Percentiles rank a stretch among this genome's conserved stretches.
phyloP scores from a whole-genome alignment of 306 rosid species.

The Dryas drummondii region DNA sequence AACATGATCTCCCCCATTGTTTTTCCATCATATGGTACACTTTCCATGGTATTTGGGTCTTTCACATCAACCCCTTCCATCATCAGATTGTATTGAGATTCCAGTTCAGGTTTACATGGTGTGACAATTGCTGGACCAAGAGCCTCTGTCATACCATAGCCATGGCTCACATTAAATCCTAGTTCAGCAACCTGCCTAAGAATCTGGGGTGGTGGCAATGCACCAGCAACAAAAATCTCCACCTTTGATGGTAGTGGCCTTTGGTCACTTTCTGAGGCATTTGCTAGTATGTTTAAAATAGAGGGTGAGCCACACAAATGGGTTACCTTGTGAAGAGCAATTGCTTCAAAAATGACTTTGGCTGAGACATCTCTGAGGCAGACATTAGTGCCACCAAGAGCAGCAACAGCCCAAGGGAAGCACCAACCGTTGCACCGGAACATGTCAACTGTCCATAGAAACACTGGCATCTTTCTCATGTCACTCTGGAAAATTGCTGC shows the following conservation, averaged over 20 bases:
- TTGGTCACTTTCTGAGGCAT: conserved; percentile 21
- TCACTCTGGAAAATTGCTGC: conserved; percentile 45
- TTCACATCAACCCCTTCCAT: conserved; percentile 67
- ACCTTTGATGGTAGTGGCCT: conserved; percentile 42
- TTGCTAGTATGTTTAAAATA: conserved; percentile 53
- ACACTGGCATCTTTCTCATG: conserved; percentile 47
- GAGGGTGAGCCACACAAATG: conserved; percentile 72
- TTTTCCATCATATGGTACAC: conserved; percentile 60
- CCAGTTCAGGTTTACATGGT: conserved; percentile 42
- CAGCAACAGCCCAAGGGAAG: conserved; percentile 69
- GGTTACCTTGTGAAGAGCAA: conserved; percentile 55
- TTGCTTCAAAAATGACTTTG: conserved; percentile 46
- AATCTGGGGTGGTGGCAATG: conserved; percentile 50
- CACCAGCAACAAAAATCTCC: conserved; percentile 65
- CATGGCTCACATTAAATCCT: conserved; percentile 67
- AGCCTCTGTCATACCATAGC: conserved; percentile 93
- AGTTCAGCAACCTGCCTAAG: conserved; percentile 40
- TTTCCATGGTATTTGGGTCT: conserved; percentile 55
- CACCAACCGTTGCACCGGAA: conserved; percentile 96
- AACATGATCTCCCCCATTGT: conserved; percentile 80
- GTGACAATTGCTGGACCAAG: conserved; percentile 60
- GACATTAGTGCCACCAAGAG: conserved; percentile 77
- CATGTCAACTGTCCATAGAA: conserved; percentile 95
- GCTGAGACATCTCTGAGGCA: conserved; percentile 50
- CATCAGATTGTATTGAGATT: conserved; percentile 23